Base-by-base conservation (phyloP, 1,284 basidiomycete species). In the Fomitiporia mediterranea region DNA sequence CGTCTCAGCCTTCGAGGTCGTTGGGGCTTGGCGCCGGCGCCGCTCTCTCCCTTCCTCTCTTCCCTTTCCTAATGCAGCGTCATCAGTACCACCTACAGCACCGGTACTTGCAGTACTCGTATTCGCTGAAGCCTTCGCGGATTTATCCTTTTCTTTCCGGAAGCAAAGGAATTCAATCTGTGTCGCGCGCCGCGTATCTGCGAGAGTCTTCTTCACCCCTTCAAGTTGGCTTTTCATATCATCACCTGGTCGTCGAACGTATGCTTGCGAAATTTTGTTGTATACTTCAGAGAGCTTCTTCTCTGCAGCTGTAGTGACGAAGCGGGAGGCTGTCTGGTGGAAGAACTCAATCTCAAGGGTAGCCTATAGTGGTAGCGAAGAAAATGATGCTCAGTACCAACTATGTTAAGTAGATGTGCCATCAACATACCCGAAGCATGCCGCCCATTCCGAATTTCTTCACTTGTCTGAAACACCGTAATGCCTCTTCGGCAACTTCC, bases 291-390 rank as follows among this genome's bases (percentile, higher is more conserved):
- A 90, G 25, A 99, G 79, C 43, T 84, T 89, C 66, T 83, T 82
- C 53, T 91, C 89, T 3, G 96, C 91, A 3, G 79, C 68, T 0
- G 86, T 76, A 2, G 90, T 90, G 44, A 98, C 89, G 69, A 95
- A 96, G 59, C 88, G 85, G 28, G 87, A 83, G 38, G 99, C 78
- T 4, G 91, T 95, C 73, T 98, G 96, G 70, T 99, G 95, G 73
- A 98, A 84, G 73, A 98, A 99, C 72, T 99, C 97, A 64, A 98
- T 98, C 72, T 99, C 97, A 28, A 99, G 83, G 2, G 97, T 99
- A 2, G 97, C 96, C 89, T 97, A 65, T 23, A 47, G 17, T 6
- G 30, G 54, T 19, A 52, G 35, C 25, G 32, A 21, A 50, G 13
- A 23, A 8, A 37, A 9, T 19, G 23, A 13, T 49, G 54, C 32